Evolutionary conservation across 805 yeast species (phyloP), one percentile per base, ranked within the genome.

Genomic region (Starmera quercuum): DNA sequence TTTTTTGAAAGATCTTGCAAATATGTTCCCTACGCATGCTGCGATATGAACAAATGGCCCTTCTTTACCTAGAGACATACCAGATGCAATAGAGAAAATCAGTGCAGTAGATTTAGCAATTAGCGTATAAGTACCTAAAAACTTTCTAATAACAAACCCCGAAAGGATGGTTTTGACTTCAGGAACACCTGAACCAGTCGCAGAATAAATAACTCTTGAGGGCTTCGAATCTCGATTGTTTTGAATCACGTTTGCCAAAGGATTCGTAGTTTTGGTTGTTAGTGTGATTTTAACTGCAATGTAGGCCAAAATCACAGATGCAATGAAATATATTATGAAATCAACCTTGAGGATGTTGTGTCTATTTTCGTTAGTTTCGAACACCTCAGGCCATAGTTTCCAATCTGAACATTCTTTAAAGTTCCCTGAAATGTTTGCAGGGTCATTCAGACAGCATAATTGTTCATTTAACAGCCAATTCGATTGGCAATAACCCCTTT

Each of bases 31-130:
- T 16, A 71, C 74, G 41, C 75, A 69, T 3, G 78, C 61, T 1
- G 79, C 75, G 30, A 74, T 58, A 49, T 74, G 81, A 16, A 74
- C 81, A 45, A 64, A 74, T 0, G 81, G 81, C 4, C 81, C 81
- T 38, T 74, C 81, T 49, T 74, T 74, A 2, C 81, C 81, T 8
- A 74, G 52, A 10, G 71, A 53, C 58, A 74, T 57, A 2, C 81
- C 81, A 0, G 78, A 70, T 0, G 78, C 73, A 25, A 74, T 71
- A 4, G 78, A 70, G 24, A 73, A 59, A 2, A 73, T 58, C 18
- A 74, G 52, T 0, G 74, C 71, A 2, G 59, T 38, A 0, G 75
- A 58, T 47, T 74, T 74, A 37, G 69, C 56, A 17, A 73, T 26
- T 7, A 74, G 56, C 0, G 81, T 72, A 41, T 66, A 64, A 2